phyloP scores from a whole-genome alignment of 2,329 filamentous ascomycete species.

The Neonectria hederae region DNA sequence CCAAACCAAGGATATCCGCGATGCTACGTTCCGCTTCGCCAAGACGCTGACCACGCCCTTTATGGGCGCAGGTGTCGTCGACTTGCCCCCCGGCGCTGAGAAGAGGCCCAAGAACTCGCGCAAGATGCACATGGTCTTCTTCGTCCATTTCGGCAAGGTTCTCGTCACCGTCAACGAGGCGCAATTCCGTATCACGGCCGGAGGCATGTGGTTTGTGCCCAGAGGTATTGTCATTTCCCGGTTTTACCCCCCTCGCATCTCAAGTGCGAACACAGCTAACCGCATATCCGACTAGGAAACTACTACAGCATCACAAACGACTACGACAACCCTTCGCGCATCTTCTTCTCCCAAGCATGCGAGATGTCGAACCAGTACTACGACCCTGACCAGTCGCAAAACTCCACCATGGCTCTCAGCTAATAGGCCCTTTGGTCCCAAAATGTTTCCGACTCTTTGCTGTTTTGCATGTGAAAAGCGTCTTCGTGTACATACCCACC shows the following conservation, averaged over 20 bases:
- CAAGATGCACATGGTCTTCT: conserved; percentile 98
- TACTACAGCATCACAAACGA: conserved; percentile 92
- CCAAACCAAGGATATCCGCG: conserved; percentile 65
- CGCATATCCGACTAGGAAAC: conserved; percentile 72
- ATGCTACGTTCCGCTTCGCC: conserved; percentile 83
- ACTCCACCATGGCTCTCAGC: conserved; percentile 31
- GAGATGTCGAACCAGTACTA: conserved; percentile 55
- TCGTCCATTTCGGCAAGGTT: conserved; percentile 85
- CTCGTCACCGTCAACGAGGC: conserved; percentile 80
- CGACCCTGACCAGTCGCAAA: conserved; percentile 36
- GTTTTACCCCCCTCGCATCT: not conserved
- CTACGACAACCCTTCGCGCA: conserved; percentile 73
- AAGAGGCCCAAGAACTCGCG: conserved; percentile 93
- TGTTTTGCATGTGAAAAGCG: not conserved
- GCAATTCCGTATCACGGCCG: conserved; percentile 83
- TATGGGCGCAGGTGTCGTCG: conserved; percentile 89
- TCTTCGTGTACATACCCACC: conserved; percentile 17
- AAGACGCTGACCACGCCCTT: conserved; percentile 88
- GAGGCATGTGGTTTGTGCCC: conserved; percentile 93
- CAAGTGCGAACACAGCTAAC: conserved; percentile 12
- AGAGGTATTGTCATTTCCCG: conserved; percentile 72
- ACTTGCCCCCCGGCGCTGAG: conserved; percentile 81
- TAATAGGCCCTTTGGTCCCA: not conserved
- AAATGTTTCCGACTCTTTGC: not conserved
- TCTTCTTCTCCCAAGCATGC: conserved; percentile 94